A percentile compares a stretch with the other conserved stretches of the same genome.
These are phyloP conservation scores for Solanum clarkiae DNA, from an alignment of 257 asterid species.

Conservation along the genomic window DNA sequence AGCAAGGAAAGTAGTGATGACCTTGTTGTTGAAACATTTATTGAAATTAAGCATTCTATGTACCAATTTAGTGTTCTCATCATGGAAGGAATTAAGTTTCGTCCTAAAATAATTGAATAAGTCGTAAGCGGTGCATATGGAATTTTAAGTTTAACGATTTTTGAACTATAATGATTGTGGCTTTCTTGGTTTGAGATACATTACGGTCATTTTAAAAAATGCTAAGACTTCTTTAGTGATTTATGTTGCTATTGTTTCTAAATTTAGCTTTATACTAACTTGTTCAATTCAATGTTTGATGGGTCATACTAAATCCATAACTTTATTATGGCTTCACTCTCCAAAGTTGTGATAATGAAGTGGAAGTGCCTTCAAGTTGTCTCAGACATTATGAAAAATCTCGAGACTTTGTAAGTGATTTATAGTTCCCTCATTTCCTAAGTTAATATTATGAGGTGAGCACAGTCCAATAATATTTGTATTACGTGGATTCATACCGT, in stretches of 20 bases:
- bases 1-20: no score
- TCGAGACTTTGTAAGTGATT: not conserved
- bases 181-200: not conserved
- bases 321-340: not conserved
- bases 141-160: not conserved
- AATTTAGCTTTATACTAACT: not conserved
- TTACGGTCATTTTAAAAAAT: not conserved
- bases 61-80: no score
- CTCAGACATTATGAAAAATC: not conserved
- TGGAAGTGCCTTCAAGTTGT: constrained; percentile 5
- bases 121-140: not conserved
- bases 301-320: not conserved
- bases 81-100: no score
- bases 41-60: no score
- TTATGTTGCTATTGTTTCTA: not conserved
- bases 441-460: not conserved
- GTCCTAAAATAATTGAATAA: not conserved
- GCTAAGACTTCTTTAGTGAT: not conserved
- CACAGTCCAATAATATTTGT: not conserved
- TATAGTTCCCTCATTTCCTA: not conserved
- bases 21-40: no score
- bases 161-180: not conserved
- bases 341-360: not conserved
- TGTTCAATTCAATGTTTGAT: not conserved
- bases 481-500: not conserved